These are phyloP conservation scores for Pseudopyrenochaeta lycopersici DNA, from an alignment of 2,329 filamentous ascomycete species.

Conservation along the genomic window DNA sequence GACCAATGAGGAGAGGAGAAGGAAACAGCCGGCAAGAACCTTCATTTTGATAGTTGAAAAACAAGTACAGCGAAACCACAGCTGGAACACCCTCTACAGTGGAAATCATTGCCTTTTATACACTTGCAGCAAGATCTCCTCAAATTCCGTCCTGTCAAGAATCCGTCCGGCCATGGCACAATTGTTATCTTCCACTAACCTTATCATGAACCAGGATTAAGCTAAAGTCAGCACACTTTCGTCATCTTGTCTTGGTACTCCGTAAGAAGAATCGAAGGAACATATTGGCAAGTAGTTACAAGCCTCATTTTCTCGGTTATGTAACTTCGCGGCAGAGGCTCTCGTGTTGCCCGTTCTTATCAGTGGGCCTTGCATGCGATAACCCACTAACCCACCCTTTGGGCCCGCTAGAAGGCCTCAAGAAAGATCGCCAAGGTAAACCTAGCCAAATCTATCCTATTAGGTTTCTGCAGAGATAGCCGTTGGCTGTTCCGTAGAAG, in stretches of 20 bases:
- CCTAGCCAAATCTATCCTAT: background rate
- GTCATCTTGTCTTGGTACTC: slow-evolving; percentile 11
- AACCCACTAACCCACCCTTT: slow-evolving; percentile 11
- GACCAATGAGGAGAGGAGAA: slow-evolving; percentile 27
- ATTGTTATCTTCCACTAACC: slow-evolving; percentile 11
- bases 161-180: slow-evolving; percentile 3
- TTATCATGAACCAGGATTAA: slow-evolving; percentile 12
- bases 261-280: slow-evolving; percentile 1
- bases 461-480: background rate
- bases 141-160: background rate
- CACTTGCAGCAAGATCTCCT: background rate
- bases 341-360: slow-evolving; percentile 11
- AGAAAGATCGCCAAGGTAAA: slow-evolving; percentile 11
- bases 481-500: background rate
- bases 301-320: slow-evolving; percentile 5
- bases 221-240: slow-evolving; percentile 3
- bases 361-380: slow-evolving; percentile 14
- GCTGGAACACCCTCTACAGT: background rate
- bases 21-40: slow-evolving; percentile 24
- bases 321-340: background rate
- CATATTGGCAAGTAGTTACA: slow-evolving; percentile 2
- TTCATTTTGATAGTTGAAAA: slow-evolving; percentile 28
- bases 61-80: background rate
- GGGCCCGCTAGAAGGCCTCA: slow-evolving; percentile 6
- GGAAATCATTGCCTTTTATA: slow-evolving; percentile 6